These are phyloP conservation scores for Fermentozyma sake DNA, from an alignment of 1,139 yeast species.

Conservation along the genomic window DNA sequence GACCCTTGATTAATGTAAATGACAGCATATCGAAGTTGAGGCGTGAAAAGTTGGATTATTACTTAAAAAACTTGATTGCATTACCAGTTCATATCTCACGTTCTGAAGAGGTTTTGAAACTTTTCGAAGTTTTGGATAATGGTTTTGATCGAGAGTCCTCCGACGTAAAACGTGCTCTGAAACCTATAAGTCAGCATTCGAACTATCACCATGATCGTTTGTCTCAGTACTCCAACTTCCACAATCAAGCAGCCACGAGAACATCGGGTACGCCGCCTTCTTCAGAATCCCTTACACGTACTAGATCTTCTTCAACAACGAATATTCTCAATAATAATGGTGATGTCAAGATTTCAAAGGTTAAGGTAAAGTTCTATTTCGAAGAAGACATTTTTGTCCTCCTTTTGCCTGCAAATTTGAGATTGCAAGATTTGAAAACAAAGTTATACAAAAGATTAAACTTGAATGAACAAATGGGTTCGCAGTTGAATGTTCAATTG, in stretches of 20 bases:
- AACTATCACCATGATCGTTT: constrained; percentile 41
- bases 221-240: constrained; percentile 37
- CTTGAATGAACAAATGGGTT: constrained; percentile 8
- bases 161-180: constrained; percentile 29
- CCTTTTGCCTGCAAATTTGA: constrained; percentile 59
- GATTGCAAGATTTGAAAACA: constrained; percentile 56
- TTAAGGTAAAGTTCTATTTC: constrained; percentile 78
- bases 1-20: constrained; percentile 89
- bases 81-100: constrained; percentile 77
- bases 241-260: constrained; percentile 13
- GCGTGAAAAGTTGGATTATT: constrained; percentile 78
- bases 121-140: constrained; percentile 68
- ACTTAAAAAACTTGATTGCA: constrained; percentile 67
- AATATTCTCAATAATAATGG: constrained; percentile 5
- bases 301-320: constrained; percentile 10
- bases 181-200: constrained; percentile 39
- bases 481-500: constrained; percentile 18
- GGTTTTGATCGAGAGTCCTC: constrained; percentile 47
- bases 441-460: constrained; percentile 65
- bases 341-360: constrained; percentile 28
- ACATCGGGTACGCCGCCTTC: constrained; percentile 19
- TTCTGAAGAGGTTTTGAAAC: constrained; percentile 60
- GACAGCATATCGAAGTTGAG: constrained; percentile 85
- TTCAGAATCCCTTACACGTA: constrained; percentile 9
- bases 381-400: constrained; percentile 90